Evolutionary conservation across 2,329 filamentous ascomycete species (phyloP), one percentile per base, ranked within the genome.

Genomic region (Claviceps maximensis): DNA sequence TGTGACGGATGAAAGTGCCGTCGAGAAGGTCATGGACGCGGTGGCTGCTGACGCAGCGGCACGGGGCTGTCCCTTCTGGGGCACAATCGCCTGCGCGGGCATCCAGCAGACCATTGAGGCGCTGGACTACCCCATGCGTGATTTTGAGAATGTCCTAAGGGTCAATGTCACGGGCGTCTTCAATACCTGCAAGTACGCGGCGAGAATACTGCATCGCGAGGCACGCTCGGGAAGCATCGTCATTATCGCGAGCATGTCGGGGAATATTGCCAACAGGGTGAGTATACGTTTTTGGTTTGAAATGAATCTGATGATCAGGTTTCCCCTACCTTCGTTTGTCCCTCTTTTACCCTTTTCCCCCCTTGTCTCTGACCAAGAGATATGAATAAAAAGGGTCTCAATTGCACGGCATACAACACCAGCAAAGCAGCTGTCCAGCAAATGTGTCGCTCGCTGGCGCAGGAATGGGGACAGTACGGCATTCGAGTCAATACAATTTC

Each of bases 161-260:
- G 84, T 91, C 63, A 94, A 96, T 69, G 76, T 95, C 60, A 93
- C 83, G n/a, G 90, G 89, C 13, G 82, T 78, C 29, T 87, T 89
- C 70, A 81, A 90, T 78, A 94, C 88, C 57, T 88, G 89, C 27
- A 87, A 91, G 73, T 88, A 88, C 21, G 87, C 88, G n/a, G 90
- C 89, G 36, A 78, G 83, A 53, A 85, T 93, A 65, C 82, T 87
- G 77, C 71, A 82, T 23, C 74, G 75, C 50, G 72, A 79, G 29
- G 74, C 78, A 54, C 73, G 70, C 27, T 69, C 72, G 6, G 82
- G 83, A 0, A 84, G 79, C 62, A 78, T 87, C 55, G 78, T 80
- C 15, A 67, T 87, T 61, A 83, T 87, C 62, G 82, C 76, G n/a
- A 83, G 79, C 58, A 87, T 86, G 82, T 83, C 80, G 58, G 83